Evolutionary conservation across 768 basidiomycete genomes (phyloP).

Genomic region (Termitomyces sp.): DNA sequence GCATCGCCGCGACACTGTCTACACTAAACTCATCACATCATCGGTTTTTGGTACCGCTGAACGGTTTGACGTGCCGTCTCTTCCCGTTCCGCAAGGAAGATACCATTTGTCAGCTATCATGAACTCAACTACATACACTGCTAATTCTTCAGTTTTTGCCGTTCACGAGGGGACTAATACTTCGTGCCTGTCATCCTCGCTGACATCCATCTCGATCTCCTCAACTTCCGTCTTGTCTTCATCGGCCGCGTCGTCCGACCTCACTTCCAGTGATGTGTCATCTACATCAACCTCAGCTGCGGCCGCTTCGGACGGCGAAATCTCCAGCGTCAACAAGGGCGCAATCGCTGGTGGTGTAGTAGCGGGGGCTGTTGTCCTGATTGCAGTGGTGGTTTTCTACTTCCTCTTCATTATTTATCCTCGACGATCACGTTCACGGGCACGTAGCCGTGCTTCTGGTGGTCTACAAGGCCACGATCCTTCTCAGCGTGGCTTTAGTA

Average conservation of each 20-base stretch:
- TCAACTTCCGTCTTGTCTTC: slow-evolving; percentile 10
- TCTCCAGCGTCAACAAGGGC: slow-evolving; percentile 27
- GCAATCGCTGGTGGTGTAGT: slow-evolving; percentile 49
- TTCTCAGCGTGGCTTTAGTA: neutral
- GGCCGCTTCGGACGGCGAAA: slow-evolving; percentile 15
- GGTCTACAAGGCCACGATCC: neutral
- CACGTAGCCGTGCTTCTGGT: neutral
- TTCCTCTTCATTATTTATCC: slow-evolving; percentile 18
- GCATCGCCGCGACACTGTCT: slow-evolving; percentile 16
- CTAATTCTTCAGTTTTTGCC: slow-evolving; percentile 21
- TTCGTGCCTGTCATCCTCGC: slow-evolving; percentile 25
- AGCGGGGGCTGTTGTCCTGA: slow-evolving; percentile 35
- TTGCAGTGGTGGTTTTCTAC: slow-evolving; percentile 25
- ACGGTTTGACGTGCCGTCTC: slow-evolving; percentile 36
- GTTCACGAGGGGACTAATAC: slow-evolving; percentile 24
- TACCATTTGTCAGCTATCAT: slow-evolving; percentile 33
- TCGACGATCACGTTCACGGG: neutral
- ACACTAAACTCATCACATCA: slow-evolving; percentile 23
- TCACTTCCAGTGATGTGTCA: slow-evolving; percentile 9
- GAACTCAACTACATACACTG: slow-evolving; percentile 5
- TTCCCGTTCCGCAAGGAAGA: slow-evolving; percentile 43
- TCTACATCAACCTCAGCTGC: slow-evolving; percentile 9
- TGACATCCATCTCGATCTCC: slow-evolving; percentile 2
- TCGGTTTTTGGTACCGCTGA: slow-evolving; percentile 20
- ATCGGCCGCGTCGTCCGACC: slow-evolving; percentile 8